These are phyloP conservation scores for Calonectria hawksworthii DNA, from an alignment of 2,329 filamentous ascomycete genomes.

Conservation along the genomic window DNA sequence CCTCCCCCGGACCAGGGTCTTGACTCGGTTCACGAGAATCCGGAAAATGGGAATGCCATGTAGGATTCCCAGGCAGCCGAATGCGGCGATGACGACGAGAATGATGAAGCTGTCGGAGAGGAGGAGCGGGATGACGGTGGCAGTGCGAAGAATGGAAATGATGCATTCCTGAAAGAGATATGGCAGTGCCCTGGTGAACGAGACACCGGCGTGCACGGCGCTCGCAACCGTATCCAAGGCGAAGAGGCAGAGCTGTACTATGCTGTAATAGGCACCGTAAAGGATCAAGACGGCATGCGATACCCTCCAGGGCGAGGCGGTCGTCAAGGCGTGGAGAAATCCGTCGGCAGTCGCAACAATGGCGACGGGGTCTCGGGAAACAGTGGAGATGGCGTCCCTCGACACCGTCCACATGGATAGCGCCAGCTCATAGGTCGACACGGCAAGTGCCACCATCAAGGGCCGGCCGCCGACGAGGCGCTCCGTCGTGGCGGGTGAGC, in stretches of 20 bases:
- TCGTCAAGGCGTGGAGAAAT: not conserved
- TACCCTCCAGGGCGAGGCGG: not conserved
- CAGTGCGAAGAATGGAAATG: not conserved
- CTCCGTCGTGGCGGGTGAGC: not conserved
- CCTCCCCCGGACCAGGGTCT: conserved; percentile 1
- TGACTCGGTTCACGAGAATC: not conserved
- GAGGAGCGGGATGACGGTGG: not conserved
- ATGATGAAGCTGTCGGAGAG: not conserved
- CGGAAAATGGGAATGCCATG: not conserved
- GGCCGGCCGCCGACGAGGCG: not conserved
- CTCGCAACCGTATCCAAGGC: not conserved
- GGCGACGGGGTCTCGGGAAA: conserved; percentile 10
- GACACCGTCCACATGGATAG: conserved; percentile 1
- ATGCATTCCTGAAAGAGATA: not conserved
- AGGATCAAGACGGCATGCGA: not conserved
- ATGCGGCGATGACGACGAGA: conserved; percentile 1
- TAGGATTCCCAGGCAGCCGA: not conserved
- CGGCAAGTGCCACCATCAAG: conserved; percentile 1
- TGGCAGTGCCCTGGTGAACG: not conserved
- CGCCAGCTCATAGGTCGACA: not conserved
- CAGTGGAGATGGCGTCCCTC: conserved; percentile 8
- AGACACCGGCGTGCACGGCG: not conserved
- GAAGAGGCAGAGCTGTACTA: not conserved
- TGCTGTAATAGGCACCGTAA: not conserved
- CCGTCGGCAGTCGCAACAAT: not conserved